Evolutionary conservation across 495 filamentous ascomycete species (phyloP), one percentile per base, ranked within the genome.

Genomic region (Lineolata rhizophorae): DNA sequence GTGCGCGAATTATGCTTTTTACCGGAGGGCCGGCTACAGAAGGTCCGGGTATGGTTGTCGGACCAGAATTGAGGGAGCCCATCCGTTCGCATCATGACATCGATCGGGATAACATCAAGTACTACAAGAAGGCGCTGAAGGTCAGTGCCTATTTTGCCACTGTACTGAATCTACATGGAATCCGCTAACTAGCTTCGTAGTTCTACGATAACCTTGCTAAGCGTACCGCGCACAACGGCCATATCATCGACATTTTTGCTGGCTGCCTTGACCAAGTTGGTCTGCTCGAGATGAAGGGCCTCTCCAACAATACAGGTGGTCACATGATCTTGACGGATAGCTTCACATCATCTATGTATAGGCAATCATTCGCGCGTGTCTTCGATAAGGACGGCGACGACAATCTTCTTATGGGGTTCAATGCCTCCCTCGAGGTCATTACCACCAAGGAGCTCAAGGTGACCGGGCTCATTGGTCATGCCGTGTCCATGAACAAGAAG

Each of bases 51-150:
- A 76, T 90, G 62, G 90, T 99, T 21, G 87, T 99, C 52, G 82
- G 83, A 0, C 82, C 84, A n/a, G 90, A 99, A 53, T 55, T 99
- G 40, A 76, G 83, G 51, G 90, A 99, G 50, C 82, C 90, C 11
- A 95, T 99, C 36, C 74, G 90, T 46, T 95, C 90, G 20, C 90
- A 99, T 57, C 90, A 99, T 48, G 90, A 99, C 43, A 99, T 99
- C 49, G 90, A 99, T 46, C 70, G 81, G 24, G 90, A 99, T 49
- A 93, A 94, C 45, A 92, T 93, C 60, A 99, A 95, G 53, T 94
- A 95, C 52, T 95, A 91, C 58, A 99, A 99, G 65, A 95, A 95
- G 55, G 87, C 90, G 27, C 54, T 92, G 10, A 99, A 95, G 75
- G 82, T 92, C 56, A 21, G 56, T 33, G 29, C 18, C 10, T n/a